These are phyloP conservation scores for Coemansia sp. DNA, from an alignment of 192 early-diverging fungal species.

Conservation along the genomic window DNA sequence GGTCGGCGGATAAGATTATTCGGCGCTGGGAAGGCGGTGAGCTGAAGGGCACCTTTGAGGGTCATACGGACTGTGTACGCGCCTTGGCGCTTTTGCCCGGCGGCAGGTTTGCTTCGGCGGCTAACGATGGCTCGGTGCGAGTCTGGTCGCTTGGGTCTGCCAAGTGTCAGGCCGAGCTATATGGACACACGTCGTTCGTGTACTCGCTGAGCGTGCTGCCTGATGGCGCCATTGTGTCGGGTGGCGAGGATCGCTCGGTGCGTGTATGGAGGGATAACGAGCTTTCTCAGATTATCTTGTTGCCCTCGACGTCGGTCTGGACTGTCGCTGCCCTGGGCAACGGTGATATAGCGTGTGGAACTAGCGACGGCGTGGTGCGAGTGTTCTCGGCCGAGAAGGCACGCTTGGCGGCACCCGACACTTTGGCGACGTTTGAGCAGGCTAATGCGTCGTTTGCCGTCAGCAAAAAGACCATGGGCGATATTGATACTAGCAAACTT, in stretches of 20 bases:
- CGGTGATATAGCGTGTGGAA: conserved; percentile 82
- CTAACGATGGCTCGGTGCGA: conserved; percentile 88
- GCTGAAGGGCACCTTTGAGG: conserved; percentile 64
- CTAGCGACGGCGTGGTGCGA: conserved; percentile 80
- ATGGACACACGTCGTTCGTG: conserved; percentile 92
- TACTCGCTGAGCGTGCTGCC: conserved; percentile 77
- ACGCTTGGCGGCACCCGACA: conserved; percentile 62
- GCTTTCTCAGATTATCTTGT: conserved; percentile 76
- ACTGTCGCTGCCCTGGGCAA: conserved; percentile 74
- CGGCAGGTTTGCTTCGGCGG: conserved; percentile 79
- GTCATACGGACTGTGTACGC: conserved; percentile 94
- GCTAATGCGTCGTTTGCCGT: conserved; percentile 53
- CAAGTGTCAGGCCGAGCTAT: conserved; percentile 67
- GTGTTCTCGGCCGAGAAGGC: conserved; percentile 73
- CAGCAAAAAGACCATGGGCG: conserved; percentile 64
- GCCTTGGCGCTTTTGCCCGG: conserved; percentile 65
- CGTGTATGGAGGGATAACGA: conserved; percentile 80
- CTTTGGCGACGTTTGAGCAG: conserved; percentile 44
- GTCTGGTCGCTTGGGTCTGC: conserved; percentile 77
- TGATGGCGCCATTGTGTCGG: conserved; percentile 79
- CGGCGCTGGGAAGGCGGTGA: conserved; percentile 79
- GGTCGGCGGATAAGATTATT: conserved; percentile 91
- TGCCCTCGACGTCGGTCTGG: conserved; percentile 95
- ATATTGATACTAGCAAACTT: conserved; percentile 79
- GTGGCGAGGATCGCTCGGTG: conserved; percentile 92